These are phyloP conservation scores for Flaveria bidentis DNA, from an alignment of 129 eudicot genomes.

Conservation along the genomic window DNA sequence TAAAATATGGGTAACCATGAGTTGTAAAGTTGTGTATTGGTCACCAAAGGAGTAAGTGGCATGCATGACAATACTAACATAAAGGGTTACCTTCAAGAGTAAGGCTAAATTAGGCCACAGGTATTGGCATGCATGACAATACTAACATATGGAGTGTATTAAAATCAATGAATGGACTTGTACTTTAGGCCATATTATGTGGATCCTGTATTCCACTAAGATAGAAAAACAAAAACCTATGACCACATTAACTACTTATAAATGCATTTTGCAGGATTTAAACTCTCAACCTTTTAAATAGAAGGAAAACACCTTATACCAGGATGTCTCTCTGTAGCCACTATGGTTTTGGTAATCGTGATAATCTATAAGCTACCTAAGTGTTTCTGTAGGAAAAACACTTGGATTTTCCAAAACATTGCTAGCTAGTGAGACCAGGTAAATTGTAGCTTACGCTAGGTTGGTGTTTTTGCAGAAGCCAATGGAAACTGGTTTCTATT, in stretches of 20 bases:
- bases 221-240: slow-evolving; percentile 20
- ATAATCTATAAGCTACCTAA: no score
- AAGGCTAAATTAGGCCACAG: slow-evolving; percentile 32
- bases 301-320: neutral
- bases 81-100: slow-evolving; percentile 30
- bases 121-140: no score
- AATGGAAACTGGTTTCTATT: neutral
- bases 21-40: slow-evolving; percentile 14
- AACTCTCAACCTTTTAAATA: neutral
- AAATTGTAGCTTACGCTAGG: no score
- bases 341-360: no score
- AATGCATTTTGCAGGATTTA: no score
- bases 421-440: no score
- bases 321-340: no score
- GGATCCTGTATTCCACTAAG: slow-evolving; percentile 21
- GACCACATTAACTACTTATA: slow-evolving; percentile 23
- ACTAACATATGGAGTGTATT: no score
- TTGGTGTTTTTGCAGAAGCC: neutral
- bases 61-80: slow-evolving; percentile 26
- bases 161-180: slow-evolving; percentile 19
- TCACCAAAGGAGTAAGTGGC: slow-evolving; percentile 20
- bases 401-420: no score
- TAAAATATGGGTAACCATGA: slow-evolving; percentile 6
- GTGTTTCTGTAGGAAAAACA: no score
- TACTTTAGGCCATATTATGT: slow-evolving; percentile 26